A percentile compares a stretch with the other conserved stretches of the same genome.
Conservation (phyloP, 352 stramenopile genomes). For the Elongisporangium senticosum region DNA sequence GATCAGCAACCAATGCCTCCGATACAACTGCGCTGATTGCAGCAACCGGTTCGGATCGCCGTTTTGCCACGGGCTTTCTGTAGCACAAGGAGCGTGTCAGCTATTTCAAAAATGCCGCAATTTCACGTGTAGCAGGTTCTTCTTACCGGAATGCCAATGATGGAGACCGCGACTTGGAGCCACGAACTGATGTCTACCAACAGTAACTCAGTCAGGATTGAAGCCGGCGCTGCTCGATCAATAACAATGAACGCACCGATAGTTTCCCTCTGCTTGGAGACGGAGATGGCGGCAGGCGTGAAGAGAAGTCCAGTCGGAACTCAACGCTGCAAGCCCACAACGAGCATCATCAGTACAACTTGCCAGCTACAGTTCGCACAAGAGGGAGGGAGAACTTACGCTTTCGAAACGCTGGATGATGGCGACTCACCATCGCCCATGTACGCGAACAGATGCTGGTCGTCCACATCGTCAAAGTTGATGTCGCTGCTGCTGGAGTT, state of each 20-base stretch:
- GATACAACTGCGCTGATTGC: constrained; percentile 2
- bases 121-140: background rate
- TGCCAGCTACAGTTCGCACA: background rate
- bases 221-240: background rate
- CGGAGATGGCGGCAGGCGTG: constrained; percentile 22
- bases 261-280: background rate
- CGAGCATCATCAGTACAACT: background rate
- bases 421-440: constrained; percentile 31
- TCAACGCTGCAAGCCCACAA: constrained; percentile 20
- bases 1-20: background rate
- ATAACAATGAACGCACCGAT: background rate
- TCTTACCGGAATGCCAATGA: constrained; percentile 15
- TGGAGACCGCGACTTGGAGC: constrained; percentile 18
- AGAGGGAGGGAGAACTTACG: constrained; percentile 9
- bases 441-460: constrained; percentile 48
- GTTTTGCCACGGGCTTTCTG: constrained; percentile 20
- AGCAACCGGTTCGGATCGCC: constrained; percentile 14
- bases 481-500: constrained; percentile 47
- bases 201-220: background rate
- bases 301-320: constrained; percentile 53
- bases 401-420: constrained; percentile 12
- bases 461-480: constrained; percentile 58
- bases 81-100: background rate
- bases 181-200: background rate
- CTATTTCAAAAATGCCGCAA: background rate